Evolutionary conservation across 2,329 filamentous ascomycete species (phyloP).

Genomic region (Calonectria pauciramosa): DNA sequence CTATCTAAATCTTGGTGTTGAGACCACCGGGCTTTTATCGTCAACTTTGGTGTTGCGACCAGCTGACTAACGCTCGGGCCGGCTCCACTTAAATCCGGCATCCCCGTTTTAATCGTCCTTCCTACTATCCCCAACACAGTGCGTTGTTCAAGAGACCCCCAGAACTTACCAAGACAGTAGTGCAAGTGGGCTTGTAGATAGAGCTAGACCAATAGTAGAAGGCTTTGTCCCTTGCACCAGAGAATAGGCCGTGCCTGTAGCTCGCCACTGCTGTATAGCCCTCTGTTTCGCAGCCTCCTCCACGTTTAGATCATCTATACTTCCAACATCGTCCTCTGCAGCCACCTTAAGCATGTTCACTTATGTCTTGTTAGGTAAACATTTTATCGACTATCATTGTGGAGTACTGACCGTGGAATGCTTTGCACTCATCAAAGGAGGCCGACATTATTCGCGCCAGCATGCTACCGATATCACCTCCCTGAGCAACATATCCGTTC

Average conservation of each 20-base stretch:
- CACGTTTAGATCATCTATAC: neutral
- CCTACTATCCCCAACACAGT: no score
- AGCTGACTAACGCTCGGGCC: no score
- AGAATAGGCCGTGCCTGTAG: neutral
- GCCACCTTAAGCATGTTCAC: neutral
- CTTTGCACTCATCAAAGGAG: neutral
- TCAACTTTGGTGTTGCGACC: no score
- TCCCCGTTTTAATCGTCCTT: no score
- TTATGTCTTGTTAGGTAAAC: neutral
- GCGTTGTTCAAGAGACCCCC: fast-evolving
- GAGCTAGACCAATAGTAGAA: neutral
- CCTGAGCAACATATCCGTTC: conserved; percentile 65
- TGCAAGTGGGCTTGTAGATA: neutral
- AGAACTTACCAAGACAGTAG: neutral
- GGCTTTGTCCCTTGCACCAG: neutral
- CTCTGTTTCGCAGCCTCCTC: neutral
- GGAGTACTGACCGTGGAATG: neutral
- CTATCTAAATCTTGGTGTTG: no score
- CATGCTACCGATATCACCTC: conserved; percentile 68
- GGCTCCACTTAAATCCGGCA: no score
- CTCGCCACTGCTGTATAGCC: neutral
- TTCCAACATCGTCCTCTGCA: neutral
- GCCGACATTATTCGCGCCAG: neutral
- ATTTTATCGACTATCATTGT: neutral
- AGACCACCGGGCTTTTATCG: no score